Conservation (phyloP, 176 grass and related monocot species). For the Oryza meridionalis region DNA sequence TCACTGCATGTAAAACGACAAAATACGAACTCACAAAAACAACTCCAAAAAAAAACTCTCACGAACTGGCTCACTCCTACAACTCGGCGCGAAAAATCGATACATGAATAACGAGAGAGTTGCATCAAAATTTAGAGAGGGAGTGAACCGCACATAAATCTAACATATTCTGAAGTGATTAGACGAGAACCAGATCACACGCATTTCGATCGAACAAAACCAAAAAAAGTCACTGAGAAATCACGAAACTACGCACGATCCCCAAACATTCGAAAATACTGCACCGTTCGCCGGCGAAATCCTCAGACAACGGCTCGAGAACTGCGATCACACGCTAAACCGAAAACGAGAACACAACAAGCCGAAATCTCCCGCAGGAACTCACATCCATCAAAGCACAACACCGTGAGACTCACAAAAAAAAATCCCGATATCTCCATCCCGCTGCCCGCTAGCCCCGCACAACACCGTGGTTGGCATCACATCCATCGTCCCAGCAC, state of each 20-base stretch:
- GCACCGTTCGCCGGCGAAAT: not conserved
- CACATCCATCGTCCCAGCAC: conserved; percentile 1
- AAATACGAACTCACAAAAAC: not conserved
- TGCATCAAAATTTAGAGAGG: not conserved
- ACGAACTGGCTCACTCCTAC: not conserved
- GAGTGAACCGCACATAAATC: not conserved
- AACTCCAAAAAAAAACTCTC: not conserved
- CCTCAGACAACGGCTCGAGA: not conserved
- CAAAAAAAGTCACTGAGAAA: not conserved
- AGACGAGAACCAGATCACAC: not conserved
- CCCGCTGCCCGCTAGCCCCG: not conserved
- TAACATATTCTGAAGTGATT: not conserved
- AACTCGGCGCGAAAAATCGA: not conserved
- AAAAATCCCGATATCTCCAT: not conserved
- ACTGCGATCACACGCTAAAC: not conserved
- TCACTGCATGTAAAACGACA: conserved; percentile 23
- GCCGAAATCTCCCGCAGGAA: not conserved
- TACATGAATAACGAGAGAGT: not conserved
- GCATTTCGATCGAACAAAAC: conserved; percentile 9
- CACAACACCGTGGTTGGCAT: not conserved
- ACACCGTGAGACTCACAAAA: no score
- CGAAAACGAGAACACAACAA: not conserved
- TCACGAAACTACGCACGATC: not conserved
- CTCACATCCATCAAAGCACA: conserved; percentile 12
- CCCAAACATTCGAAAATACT: conserved; percentile 4